Percentiles rank a stretch among this genome's conserved stretches.
Evolutionary conservation across 164 flowering plant genomes (phyloP).

Genomic region (Vitis amurensis): DNA sequence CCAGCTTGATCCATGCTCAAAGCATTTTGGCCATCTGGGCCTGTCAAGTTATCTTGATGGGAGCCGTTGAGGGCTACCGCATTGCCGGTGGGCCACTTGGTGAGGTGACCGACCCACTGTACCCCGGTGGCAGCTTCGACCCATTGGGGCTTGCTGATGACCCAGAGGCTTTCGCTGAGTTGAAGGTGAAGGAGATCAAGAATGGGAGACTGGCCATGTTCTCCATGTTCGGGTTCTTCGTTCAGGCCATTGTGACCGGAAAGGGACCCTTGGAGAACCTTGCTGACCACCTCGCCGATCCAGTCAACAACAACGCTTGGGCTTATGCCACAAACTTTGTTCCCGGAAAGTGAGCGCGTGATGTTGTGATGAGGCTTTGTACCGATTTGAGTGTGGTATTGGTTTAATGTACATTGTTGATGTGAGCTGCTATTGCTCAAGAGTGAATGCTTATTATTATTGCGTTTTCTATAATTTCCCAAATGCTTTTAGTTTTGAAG

Average conservation of each 20-base stretch:
- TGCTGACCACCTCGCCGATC: constrained; percentile 36
- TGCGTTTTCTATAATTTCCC: no score
- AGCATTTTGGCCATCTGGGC: constrained; percentile 48
- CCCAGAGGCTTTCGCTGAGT: constrained; percentile 48
- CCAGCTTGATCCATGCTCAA: constrained; percentile 46
- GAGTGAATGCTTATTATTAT: no score
- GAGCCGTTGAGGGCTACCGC: constrained; percentile 11
- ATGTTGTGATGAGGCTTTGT: no score
- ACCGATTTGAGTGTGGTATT: no score
- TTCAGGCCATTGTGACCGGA: constrained; percentile 48
- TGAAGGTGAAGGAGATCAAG: constrained; percentile 60
- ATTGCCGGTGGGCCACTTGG: constrained; percentile 31
- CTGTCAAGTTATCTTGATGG: constrained; percentile 15
- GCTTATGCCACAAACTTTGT: constrained; percentile 42
- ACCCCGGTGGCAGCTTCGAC: constrained; percentile 55
- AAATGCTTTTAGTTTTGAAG: no score
- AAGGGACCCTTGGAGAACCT: constrained; percentile 45
- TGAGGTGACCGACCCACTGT: constrained; percentile 37
- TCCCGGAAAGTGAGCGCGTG: constrained; percentile 21
- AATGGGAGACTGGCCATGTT: constrained; percentile 52
- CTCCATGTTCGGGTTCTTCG: constrained; percentile 51
- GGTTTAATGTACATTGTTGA: no score
- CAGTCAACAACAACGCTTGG: constrained; percentile 49
- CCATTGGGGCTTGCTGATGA: constrained; percentile 47
- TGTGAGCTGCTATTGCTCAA: no score